phyloP scores from a whole-genome alignment of 176 grass and related monocot species.

The Ananas comosus region DNA sequence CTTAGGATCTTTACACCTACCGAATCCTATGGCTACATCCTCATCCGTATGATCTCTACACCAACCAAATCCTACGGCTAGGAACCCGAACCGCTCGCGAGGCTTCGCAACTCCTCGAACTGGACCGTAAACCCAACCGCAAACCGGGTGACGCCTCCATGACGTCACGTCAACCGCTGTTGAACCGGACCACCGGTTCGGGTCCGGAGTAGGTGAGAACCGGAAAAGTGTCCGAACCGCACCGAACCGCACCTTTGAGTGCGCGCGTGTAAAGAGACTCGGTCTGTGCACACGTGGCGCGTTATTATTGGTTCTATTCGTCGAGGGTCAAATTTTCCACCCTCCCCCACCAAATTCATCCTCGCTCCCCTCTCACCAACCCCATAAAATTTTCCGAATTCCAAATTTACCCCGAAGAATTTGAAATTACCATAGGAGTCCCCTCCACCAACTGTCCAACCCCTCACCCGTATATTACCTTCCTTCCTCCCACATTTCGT shows the following conservation, averaged over 20 bases:
- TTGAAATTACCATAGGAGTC: background rate
- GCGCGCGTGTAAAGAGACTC: background rate
- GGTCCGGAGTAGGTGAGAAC: background rate
- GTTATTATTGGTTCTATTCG: conserved; percentile 5
- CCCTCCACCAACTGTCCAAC: conserved; percentile 23
- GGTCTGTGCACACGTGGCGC: background rate
- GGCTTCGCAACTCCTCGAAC: background rate
- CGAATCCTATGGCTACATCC: too few relatives aligned
- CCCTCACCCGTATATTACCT: conserved; percentile 19
- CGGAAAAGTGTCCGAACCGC: background rate
- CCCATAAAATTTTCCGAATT: background rate
- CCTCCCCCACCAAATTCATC: conserved; percentile 7
- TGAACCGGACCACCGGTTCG: conserved; percentile 21
- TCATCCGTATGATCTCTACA: too few relatives aligned
- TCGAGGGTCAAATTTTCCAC: background rate
- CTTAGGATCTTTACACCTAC: too few relatives aligned
- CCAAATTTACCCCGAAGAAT: background rate
- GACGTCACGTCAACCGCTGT: conserved; percentile 2
- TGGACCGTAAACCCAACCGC: background rate
- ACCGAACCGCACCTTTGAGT: background rate
- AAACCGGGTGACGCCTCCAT: background rate
- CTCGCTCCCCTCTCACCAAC: conserved; percentile 31
- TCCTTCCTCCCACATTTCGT: conserved; percentile 9
- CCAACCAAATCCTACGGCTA: too few relatives aligned
- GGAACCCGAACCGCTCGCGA: background rate